Evolutionary conservation across 495 filamentous ascomycete species (phyloP).

Genomic region (Xeromyces bisporus): DNA sequence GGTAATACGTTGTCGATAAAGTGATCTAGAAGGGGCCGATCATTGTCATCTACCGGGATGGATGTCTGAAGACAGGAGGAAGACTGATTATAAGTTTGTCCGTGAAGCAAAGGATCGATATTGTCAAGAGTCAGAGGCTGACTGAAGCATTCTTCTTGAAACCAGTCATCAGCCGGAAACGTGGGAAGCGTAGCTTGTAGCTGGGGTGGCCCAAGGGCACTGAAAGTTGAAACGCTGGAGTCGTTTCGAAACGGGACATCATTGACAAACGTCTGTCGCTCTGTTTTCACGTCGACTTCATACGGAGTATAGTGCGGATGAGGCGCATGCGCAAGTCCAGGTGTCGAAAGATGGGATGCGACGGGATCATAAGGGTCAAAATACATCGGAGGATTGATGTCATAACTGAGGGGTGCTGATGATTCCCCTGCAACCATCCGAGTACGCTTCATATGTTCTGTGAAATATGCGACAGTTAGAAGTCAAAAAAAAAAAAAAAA

Average conservation of each 20-base stretch:
- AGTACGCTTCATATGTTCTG: slow-evolving; percentile 8
- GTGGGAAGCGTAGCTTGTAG: slow-evolving; percentile 43
- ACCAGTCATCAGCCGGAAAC: slow-evolving; percentile 59
- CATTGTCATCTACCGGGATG: slow-evolving; percentile 77
- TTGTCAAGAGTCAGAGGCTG: slow-evolving; percentile 2
- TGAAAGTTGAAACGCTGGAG: slow-evolving; percentile 75
- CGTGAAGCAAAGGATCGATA: slow-evolving; percentile 18
- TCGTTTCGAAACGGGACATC: slow-evolving; percentile 70
- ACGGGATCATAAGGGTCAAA: neutral
- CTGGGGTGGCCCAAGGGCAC: slow-evolving; percentile 64
- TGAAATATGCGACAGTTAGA: too few relatives aligned
- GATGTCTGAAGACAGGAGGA: slow-evolving; percentile 40
- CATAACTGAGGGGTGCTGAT: slow-evolving; percentile 53
- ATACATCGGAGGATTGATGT: slow-evolving; percentile 51
- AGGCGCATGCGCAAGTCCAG: slow-evolving; percentile 36
- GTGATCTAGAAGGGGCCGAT: slow-evolving; percentile 75
- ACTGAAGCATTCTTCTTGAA: slow-evolving; percentile 53
- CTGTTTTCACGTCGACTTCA: slow-evolving; percentile 90
- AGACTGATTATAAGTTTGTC: slow-evolving; percentile 8
- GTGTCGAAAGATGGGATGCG: slow-evolving; percentile 26
- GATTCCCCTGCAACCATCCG: slow-evolving; percentile 25
- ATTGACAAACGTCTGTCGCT: slow-evolving; percentile 86
- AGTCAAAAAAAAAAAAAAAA: too few relatives aligned
- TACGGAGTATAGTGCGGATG: slow-evolving; percentile 45
- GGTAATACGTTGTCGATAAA: slow-evolving; percentile 80